Evolutionary conservation across 768 basidiomycete species (phyloP).

Genomic region (Sarcomyxa edulis): DNA sequence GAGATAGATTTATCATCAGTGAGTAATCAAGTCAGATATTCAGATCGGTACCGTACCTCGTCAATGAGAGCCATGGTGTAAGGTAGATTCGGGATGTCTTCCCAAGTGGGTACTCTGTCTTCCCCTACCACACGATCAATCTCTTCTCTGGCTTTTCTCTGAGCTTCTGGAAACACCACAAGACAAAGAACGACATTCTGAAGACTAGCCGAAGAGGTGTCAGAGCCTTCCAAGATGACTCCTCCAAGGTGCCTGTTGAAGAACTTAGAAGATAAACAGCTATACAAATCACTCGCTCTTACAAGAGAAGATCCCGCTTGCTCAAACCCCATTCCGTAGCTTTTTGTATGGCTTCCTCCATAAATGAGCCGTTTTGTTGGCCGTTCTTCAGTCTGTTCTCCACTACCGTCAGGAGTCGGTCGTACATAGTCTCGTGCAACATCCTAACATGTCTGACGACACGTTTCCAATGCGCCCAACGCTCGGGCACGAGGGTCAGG

Average conservation of each 20-base stretch:
- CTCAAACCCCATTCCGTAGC: slow-evolving; percentile 16
- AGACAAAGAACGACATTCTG: slow-evolving; percentile 19
- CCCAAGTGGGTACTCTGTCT: slow-evolving; percentile 14
- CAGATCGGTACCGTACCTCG: slow-evolving; percentile 10
- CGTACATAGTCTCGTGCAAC: slow-evolving; percentile 23
- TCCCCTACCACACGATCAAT: slow-evolving; percentile 16
- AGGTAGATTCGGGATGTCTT: slow-evolving; percentile 19
- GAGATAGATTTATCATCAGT: not conserved
- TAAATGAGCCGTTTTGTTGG: slow-evolving; percentile 20
- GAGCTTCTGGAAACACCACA: slow-evolving; percentile 9
- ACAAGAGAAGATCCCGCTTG: slow-evolving; percentile 20
- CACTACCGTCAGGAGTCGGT: slow-evolving; percentile 19
- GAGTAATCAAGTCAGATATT: too few relatives aligned
- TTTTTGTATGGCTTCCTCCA: slow-evolving; percentile 25
- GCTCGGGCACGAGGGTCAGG: slow-evolving; percentile 25
- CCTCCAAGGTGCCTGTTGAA: slow-evolving; percentile 22
- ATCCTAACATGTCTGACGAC: slow-evolving; percentile 13
- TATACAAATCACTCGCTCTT: not conserved
- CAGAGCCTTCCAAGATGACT: slow-evolving; percentile 23
- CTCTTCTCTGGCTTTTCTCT: slow-evolving; percentile 19
- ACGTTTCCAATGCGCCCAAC: slow-evolving; percentile 29
- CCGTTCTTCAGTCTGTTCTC: slow-evolving; percentile 19
- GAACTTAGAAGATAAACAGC: not conserved
- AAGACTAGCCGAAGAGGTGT: slow-evolving; percentile 21
- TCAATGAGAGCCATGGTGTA: slow-evolving; percentile 19